Evolutionary conservation across 805 yeast genomes (phyloP), one percentile per base, ranked within the genome.

Genomic region (Candida insectalens): DNA sequence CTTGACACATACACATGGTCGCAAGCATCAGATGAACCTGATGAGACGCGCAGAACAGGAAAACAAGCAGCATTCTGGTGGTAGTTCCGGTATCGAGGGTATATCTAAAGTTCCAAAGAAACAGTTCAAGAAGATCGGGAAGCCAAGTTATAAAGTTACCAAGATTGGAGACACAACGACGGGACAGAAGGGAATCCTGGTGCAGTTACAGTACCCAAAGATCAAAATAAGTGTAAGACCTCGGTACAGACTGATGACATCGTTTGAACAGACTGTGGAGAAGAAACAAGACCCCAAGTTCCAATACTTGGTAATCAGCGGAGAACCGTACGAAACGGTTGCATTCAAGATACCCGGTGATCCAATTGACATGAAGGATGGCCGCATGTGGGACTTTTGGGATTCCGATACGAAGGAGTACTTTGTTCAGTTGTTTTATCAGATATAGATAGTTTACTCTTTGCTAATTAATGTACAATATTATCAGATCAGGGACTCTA

Each of bases 271-370:
- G 34, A 52, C 60, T 6, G 58, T 64, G 4, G 72, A 69, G 46
- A 42, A 43, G 2, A 13, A 25, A 10, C 33, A 47, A 46, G 73
- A 72, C 33, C 60, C 67, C 21, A 59, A 63, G 7, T 74, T 51
- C 55, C 94, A 82, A 55, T 88, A 77, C 51, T 46, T 92, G 42
- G 76, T 88, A 8, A 58, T 88, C 0, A 77, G 87, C n/a, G 92
- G 80, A 3, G 95, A 85, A 51, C 96, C 96, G 2, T 92, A 84
- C 53, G 89, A 85, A 40, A 84, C 78, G 38, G 63, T 85, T 7
- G 82, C 80, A 2, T 62, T 89, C 37, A 77, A 83, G 38, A 64
- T 92, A 9, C 94, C 94, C 2, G 64, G 74, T 12, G 62, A 50
- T 15, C 72, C 74, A 17, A 61, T 75, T 10, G 74, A 69, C 39